phyloP scores from a whole-genome alignment of 2,329 filamentous ascomycete genomes.

The Zymoseptoria tritici region DNA sequence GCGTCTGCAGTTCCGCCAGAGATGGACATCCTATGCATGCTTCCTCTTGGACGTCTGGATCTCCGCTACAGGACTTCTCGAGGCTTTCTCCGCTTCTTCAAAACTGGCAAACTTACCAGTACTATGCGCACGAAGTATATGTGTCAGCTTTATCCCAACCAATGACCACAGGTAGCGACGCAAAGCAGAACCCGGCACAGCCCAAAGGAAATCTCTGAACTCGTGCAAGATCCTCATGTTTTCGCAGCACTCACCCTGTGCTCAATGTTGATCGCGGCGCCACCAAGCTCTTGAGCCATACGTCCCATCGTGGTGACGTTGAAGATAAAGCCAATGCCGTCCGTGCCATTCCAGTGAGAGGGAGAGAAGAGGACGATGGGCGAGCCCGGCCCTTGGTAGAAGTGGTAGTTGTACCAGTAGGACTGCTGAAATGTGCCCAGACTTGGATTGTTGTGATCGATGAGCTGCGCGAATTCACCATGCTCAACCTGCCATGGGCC shows the following conservation, averaged over 20 bases:
- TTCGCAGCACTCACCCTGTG: conserved; percentile 34
- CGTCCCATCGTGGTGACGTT: conserved; percentile 44
- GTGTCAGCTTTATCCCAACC: no score
- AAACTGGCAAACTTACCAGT: conserved; percentile 25
- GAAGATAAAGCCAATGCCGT: conserved; percentile 45
- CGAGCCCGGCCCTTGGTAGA: conserved; percentile 47
- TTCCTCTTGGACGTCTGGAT: no score
- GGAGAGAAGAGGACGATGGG: conserved; percentile 41
- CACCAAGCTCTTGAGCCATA: conserved; percentile 47
- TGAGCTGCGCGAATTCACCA: conserved; percentile 46
- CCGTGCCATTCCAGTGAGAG: conserved; percentile 44
- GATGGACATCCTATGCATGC: no score
- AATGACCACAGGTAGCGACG: no score
- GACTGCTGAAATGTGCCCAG: conserved; percentile 50
- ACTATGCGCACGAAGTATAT: conserved; percentile 19
- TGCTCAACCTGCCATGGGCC: background rate
- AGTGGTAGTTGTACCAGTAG: conserved; percentile 47
- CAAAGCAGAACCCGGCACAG: no score
- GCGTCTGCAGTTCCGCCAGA: no score
- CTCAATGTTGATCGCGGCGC: conserved; percentile 49
- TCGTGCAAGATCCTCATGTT: no score
- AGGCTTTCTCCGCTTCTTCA: no score
- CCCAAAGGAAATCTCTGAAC: no score
- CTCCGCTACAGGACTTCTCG: no score
- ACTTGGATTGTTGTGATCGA: conserved; percentile 52